These are phyloP conservation scores for Bruguiera gymnorhiza DNA, from an alignment of 345 rosid genomes.

Conservation along the genomic window DNA sequence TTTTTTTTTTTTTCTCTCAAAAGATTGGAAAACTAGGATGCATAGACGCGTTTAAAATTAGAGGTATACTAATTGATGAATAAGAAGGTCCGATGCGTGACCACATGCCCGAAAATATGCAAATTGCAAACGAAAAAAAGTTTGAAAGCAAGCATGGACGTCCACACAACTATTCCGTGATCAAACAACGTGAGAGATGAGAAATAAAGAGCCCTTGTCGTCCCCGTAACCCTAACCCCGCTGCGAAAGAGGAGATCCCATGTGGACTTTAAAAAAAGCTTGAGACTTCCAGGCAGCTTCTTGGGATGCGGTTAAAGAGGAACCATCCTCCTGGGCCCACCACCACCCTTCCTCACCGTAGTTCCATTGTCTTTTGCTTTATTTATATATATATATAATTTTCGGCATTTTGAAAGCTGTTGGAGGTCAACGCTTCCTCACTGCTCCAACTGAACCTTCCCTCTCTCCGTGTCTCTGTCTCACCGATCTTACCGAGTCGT, in stretches of 20 bases:
- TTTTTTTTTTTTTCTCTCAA: not conserved
- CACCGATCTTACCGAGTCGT: constrained; percentile 22
- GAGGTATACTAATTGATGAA: not conserved
- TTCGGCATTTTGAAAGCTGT: constrained; percentile 41
- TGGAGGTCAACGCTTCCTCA: constrained; percentile 54
- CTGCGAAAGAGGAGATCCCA: constrained; percentile 28
- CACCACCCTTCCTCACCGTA: too few relatives aligned
- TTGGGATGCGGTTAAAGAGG: constrained; percentile 41
- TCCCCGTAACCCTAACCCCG: too few relatives aligned
- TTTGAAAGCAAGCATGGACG: too few relatives aligned
- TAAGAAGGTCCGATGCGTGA: too few relatives aligned
- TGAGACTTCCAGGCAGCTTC: constrained; percentile 41
- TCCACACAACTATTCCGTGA: too few relatives aligned
- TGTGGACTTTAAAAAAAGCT: constrained; percentile 22
- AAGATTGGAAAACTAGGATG: not conserved
- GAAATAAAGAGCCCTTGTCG: too few relatives aligned
- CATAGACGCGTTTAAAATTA: not conserved
- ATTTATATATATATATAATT: not conserved
- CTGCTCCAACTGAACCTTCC: constrained; percentile 38
- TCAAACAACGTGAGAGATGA: too few relatives aligned
- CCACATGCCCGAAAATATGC: too few relatives aligned
- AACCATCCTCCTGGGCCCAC: constrained; percentile 10
- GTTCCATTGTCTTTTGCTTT: not conserved
- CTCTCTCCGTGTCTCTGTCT: not conserved
- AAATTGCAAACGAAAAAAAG: too few relatives aligned